A percentile compares a stretch with the other conserved stretches of the same genome.
phyloP scores from a whole-genome alignment of 2,329 filamentous ascomycete species.

The Talaromyces sp. region DNA sequence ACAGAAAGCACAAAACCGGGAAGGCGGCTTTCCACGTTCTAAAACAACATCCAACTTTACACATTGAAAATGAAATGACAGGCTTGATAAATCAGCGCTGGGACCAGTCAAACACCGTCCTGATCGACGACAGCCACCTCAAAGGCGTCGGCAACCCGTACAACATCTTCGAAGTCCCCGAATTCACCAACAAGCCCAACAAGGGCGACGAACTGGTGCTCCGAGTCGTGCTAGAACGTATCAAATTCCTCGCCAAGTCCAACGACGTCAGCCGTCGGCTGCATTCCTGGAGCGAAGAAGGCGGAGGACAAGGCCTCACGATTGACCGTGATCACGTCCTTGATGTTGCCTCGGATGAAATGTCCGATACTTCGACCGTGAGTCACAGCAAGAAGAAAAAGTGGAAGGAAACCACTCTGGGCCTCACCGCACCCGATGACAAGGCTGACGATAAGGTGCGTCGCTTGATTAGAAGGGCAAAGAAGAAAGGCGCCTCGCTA shows the following conservation, averaged over 20 bases:
- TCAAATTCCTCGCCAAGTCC: constrained; percentile 47
- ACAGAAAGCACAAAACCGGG: constrained; percentile 11
- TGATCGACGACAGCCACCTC: constrained; percentile 77
- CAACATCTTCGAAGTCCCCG: constrained; percentile 75
- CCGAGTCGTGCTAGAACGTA: constrained; percentile 45
- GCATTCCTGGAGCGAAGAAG: constrained; percentile 25
- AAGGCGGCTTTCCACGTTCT: neutral
- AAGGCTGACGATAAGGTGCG: neutral
- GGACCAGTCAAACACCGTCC: constrained; percentile 78
- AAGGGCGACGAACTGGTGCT: constrained; percentile 41
- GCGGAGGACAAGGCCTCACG: neutral
- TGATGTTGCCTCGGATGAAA: neutral
- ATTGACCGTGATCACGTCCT: constrained; percentile 4
- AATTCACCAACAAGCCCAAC: constrained; percentile 53
- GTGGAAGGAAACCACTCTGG: neutral
- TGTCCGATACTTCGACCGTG: neutral
- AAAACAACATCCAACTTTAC: neutral
- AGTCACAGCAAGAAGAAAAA: neutral
- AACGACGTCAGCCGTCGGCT: constrained; percentile 43
- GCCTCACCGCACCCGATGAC: neutral
- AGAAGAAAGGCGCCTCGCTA: neutral
- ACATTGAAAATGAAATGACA: constrained; percentile 4
- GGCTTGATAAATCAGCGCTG: constrained; percentile 47
- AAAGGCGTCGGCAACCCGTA: constrained; percentile 79
- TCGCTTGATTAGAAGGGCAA: neutral